phyloP scores from a whole-genome alignment of 2,329 filamentous ascomycete genomes.

The Trematosphaeria pertusa region DNA sequence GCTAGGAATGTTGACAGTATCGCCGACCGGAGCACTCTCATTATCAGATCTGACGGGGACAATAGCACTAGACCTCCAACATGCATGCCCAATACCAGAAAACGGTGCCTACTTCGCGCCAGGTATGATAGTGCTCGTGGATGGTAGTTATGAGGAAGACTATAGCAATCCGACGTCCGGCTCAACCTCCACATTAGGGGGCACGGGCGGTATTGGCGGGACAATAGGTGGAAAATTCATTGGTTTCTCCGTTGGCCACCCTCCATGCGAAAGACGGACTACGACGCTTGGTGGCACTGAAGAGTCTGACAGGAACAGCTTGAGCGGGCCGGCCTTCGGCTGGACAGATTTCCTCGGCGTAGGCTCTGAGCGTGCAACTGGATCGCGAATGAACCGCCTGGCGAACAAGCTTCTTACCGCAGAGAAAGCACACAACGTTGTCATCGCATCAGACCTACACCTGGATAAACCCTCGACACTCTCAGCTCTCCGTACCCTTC shows the following conservation, averaged over 20 bases:
- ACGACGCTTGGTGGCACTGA: slow-evolving; percentile 76
- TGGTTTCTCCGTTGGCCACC: slow-evolving; percentile 88
- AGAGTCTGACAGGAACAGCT: slow-evolving; percentile 47
- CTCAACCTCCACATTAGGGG: slow-evolving; percentile 64
- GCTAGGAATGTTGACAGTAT: slow-evolving; percentile 79
- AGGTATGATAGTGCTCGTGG: slow-evolving; percentile 94
- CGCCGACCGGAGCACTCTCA: slow-evolving; percentile 81
- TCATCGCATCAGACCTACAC: slow-evolving; percentile 86
- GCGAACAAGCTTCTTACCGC: slow-evolving; percentile 69
- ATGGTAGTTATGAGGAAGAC: slow-evolving; percentile 96
- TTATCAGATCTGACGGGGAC: slow-evolving; percentile 88
- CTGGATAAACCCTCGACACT: slow-evolving; percentile 85
- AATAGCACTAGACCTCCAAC: slow-evolving; percentile 81
- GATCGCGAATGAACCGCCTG: slow-evolving; percentile 80
- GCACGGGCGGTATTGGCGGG: slow-evolving; percentile 82
- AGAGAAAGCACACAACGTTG: slow-evolving; percentile 58
- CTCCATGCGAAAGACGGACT: slow-evolving; percentile 85
- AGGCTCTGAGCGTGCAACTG: slow-evolving; percentile 85
- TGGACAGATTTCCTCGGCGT: slow-evolving; percentile 97
- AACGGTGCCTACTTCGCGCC: slow-evolving; percentile 91
- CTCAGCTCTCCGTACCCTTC: slow-evolving; percentile 79
- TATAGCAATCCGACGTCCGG: slow-evolving; percentile 73
- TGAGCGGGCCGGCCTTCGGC: slow-evolving; percentile 67
- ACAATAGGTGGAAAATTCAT: slow-evolving; percentile 92
- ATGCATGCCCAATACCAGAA: slow-evolving; percentile 81